These are phyloP conservation scores for Auriculariales sp. DNA, from an alignment of 768 basidiomycete species.

Conservation along the genomic window DNA sequence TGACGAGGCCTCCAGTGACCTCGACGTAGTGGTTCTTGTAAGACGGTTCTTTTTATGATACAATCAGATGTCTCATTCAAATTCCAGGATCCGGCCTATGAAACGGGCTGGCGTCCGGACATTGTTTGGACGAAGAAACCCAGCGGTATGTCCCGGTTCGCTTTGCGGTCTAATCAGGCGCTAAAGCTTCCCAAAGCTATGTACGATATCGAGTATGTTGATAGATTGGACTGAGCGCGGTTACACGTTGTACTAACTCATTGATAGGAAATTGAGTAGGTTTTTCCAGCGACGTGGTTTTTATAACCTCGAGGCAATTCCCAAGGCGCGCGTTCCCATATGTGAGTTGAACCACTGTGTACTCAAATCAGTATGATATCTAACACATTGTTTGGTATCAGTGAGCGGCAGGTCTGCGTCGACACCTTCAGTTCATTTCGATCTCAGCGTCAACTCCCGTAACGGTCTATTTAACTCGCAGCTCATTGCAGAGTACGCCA, in stretches of 20 bases:
- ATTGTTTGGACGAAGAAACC: slow-evolving; percentile 15
- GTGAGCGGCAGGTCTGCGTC: neutral
- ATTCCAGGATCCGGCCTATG: slow-evolving; percentile 18
- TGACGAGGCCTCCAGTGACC: slow-evolving; percentile 25
- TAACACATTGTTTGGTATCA: neutral
- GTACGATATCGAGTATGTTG: slow-evolving; percentile 18
- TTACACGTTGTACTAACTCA: neutral
- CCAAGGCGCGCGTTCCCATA: slow-evolving; percentile 28
- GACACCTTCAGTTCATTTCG: slow-evolving; percentile 35
- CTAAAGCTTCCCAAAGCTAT: slow-evolving; percentile 11
- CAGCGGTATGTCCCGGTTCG: slow-evolving; percentile 10
- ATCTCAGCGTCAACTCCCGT: slow-evolving; percentile 50
- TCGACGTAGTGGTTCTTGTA: slow-evolving; percentile 40
- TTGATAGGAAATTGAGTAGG: slow-evolving; percentile 17
- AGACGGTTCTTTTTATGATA: slow-evolving; percentile 9
- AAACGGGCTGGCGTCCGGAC: slow-evolving; percentile 16
- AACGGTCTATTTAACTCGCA: slow-evolving; percentile 38
- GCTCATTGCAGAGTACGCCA: slow-evolving; percentile 37
- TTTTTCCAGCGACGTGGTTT: slow-evolving; percentile 22
- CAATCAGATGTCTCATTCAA: neutral
- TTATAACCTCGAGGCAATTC: slow-evolving; percentile 15
- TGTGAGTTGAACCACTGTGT: slow-evolving; percentile 13
- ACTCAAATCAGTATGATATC: slow-evolving; percentile 3
- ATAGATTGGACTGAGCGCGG: neutral
- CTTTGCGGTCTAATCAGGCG: neutral